phyloP scores from a whole-genome alignment of 768 basidiomycete species.

The Lactarius sp. region DNA sequence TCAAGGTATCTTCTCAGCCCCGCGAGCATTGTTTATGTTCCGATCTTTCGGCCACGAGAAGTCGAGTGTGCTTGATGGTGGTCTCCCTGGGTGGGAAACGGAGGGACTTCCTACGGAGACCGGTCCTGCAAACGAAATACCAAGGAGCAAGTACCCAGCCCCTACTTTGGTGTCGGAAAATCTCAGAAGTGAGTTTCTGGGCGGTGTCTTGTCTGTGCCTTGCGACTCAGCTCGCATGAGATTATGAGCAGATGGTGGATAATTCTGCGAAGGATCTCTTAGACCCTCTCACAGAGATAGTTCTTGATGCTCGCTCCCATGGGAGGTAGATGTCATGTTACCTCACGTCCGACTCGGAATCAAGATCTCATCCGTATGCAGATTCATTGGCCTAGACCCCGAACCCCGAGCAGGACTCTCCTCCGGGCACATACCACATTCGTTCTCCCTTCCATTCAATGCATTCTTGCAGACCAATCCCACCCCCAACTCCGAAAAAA shows the following conservation, averaged over 20 bases:
- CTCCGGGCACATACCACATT: slow-evolving; percentile 90
- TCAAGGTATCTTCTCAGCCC: slow-evolving; percentile 86
- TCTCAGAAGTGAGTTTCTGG: slow-evolving; percentile 13
- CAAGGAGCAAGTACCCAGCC: slow-evolving; percentile 42
- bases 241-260: slow-evolving; percentile 72
- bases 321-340: slow-evolving; percentile 52
- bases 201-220: neutral
- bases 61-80: slow-evolving; percentile 90
- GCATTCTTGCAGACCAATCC: slow-evolving; percentile 52
- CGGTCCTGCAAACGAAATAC: slow-evolving; percentile 29
- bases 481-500: slow-evolving; percentile 32
- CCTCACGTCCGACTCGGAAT: slow-evolving; percentile 8
- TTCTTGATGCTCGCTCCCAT: slow-evolving; percentile 84
- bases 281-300: slow-evolving; percentile 51
- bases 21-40: slow-evolving; percentile 93
- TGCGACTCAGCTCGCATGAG: slow-evolving; percentile 37
- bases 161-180: slow-evolving; percentile 47
- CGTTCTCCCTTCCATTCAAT: slow-evolving; percentile 80
- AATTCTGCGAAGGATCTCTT: slow-evolving; percentile 54
- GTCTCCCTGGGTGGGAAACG: slow-evolving; percentile 74
- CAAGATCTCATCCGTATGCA: slow-evolving; percentile 30
- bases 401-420: slow-evolving; percentile 87
- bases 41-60: slow-evolving; percentile 82
- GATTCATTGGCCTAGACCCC: slow-evolving; percentile 74
- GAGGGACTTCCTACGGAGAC: slow-evolving; percentile 56